Evolutionary conservation across 208 protist genomes (phyloP).

Genomic region (Acanthamoeba royreba): DNA sequence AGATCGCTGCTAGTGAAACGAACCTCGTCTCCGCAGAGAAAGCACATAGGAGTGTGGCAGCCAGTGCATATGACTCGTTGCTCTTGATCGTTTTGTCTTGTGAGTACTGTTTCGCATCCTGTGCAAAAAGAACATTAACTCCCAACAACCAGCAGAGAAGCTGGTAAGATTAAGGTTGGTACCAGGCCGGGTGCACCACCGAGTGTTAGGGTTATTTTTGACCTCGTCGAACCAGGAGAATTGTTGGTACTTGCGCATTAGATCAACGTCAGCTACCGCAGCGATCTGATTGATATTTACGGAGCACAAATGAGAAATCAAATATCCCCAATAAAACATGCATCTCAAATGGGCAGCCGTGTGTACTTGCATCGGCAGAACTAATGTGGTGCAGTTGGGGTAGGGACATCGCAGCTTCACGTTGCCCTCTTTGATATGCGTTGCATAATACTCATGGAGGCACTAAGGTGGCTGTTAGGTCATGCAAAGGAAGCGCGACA

Average conservation of each 20-base stretch:
- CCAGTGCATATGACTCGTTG: background rate
- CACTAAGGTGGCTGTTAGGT: background rate
- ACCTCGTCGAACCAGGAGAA: constrained; percentile 22
- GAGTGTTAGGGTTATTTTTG: constrained; percentile 17
- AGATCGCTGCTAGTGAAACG: background rate
- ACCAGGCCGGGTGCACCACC: constrained; percentile 30
- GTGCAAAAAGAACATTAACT: background rate
- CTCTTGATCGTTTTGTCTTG: background rate
- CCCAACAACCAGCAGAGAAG: background rate
- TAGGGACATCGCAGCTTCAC: constrained; percentile 19
- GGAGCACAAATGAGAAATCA: background rate
- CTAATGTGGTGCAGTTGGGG: background rate
- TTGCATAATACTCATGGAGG: background rate
- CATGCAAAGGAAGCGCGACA: background rate
- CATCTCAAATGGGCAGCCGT: background rate
- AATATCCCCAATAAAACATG: background rate
- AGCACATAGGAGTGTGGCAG: background rate
- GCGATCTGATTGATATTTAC: background rate
- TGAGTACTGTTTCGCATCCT: constrained; percentile 8
- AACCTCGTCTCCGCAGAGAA: constrained; percentile 18
- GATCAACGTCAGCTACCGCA: background rate
- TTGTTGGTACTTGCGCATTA: background rate
- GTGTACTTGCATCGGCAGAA: background rate
- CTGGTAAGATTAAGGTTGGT: background rate
- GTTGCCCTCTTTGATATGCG: constrained; percentile 8